Conservation (phyloP, 192 early-diverging fungal genomes). For the Coemansia sp. region DNA sequence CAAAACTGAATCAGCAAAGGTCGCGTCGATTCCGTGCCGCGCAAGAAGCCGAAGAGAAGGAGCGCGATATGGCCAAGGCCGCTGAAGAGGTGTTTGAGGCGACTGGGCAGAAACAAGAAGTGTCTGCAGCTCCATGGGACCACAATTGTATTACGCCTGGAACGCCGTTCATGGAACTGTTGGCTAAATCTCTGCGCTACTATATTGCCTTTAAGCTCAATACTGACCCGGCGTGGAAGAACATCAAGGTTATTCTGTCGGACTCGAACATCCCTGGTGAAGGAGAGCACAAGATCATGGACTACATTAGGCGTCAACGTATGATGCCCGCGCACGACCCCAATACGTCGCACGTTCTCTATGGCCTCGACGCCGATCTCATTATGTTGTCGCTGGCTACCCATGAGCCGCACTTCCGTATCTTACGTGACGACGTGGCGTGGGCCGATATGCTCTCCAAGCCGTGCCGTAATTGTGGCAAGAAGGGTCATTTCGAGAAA, state of each 20-base stretch:
- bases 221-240: conserved; percentile 83
- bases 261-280: conserved; percentile 97
- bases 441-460: conserved; percentile 75
- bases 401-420: conserved; percentile 96
- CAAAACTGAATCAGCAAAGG: conserved; percentile 99
- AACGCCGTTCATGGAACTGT: conserved; percentile 92
- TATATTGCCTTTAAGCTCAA: conserved; percentile 86
- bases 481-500: conserved; percentile 65
- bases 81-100: conserved; percentile 58
- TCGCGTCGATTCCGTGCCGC: conserved; percentile 95
- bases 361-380: conserved; percentile 94
- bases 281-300: conserved; percentile 99
- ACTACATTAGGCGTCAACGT: conserved; percentile 85
- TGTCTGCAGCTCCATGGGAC: conserved; percentile 75
- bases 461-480: conserved; percentile 64
- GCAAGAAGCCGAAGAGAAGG: conserved; percentile 64
- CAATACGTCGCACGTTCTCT: conserved; percentile 93
- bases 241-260: conserved; percentile 84
- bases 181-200: conserved; percentile 86
- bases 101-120: conserved; percentile 55
- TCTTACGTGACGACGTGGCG: conserved; percentile 93
- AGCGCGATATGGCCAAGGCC: conserved; percentile 21
- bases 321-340: conserved; percentile 78
- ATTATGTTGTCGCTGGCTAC: conserved; percentile 96
- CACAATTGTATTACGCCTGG: conserved; percentile 99